phyloP scores from a whole-genome alignment of 306 rosid genomes.

The Heteromeles arbutifolia region DNA sequence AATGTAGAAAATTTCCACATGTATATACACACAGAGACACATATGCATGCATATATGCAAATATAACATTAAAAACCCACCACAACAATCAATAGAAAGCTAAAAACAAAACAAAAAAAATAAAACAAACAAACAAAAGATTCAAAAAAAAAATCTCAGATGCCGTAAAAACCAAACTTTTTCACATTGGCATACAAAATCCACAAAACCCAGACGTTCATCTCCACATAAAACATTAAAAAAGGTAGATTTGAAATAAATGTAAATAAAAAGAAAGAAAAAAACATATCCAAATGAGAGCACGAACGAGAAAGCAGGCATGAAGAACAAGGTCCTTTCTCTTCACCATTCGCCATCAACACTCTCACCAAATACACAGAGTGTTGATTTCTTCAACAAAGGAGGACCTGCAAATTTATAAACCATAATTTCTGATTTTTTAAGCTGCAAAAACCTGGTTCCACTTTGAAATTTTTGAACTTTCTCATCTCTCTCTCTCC shows the following conservation, averaged over 20 bases:
- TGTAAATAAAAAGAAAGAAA: neutral
- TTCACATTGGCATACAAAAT: neutral
- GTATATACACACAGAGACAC: too few relatives aligned
- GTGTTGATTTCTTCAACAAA: neutral
- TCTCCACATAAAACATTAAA: neutral
- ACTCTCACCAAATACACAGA: neutral
- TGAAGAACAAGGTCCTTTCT: constrained; percentile 18
- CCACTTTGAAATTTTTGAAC: too few relatives aligned
- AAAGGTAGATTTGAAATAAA: neutral
- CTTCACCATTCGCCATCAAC: constrained; percentile 34
- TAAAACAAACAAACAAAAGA: neutral
- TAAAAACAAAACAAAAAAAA: neutral
- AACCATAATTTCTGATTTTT: neutral
- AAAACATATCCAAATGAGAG: constrained; percentile 10
- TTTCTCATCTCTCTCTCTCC: neutral
- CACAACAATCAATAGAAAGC: neutral
- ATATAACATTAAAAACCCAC: neutral
- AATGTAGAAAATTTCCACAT: too few relatives aligned
- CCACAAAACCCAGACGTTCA: neutral
- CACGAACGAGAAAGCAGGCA: constrained; percentile 21
- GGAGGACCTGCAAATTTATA: neutral
- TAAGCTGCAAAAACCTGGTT: neutral
- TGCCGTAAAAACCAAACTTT: neutral
- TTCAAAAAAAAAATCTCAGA: neutral
- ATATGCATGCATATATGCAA: too few relatives aligned